phyloP scores from a whole-genome alignment of 176 grass and related monocot genomes.

The Miscanthus lutarioriparius region DNA sequence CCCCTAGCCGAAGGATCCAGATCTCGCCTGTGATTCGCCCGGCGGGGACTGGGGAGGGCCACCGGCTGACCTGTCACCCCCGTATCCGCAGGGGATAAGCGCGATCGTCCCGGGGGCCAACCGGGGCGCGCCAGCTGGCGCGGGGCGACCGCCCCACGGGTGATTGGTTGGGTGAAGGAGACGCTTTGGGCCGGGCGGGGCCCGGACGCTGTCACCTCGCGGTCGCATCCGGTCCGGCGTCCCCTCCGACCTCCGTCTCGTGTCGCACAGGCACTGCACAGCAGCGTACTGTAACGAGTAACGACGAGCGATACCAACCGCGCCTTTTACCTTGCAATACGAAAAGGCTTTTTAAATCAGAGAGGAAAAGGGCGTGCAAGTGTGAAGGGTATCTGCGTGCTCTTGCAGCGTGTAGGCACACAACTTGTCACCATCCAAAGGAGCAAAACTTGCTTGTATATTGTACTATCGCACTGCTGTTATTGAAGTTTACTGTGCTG shows the following conservation, averaged over 20 bases:
- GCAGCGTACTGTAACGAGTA: background rate
- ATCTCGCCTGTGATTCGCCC: conserved; percentile 9
- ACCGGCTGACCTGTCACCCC: conserved; percentile 28
- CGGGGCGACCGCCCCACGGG: background rate
- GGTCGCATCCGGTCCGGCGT: background rate
- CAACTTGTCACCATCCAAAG: background rate
- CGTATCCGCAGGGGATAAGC: conserved; percentile 37
- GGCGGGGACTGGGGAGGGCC: no score
- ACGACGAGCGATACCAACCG: conserved; percentile 1
- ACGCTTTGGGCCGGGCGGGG: background rate
- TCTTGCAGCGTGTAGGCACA: background rate
- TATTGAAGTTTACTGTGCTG: no score
- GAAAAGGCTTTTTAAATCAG: background rate
- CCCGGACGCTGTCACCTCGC: background rate
- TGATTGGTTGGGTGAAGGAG: background rate
- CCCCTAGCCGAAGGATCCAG: conserved; percentile 17
- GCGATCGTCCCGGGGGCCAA: background rate
- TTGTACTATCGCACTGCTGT: no score
- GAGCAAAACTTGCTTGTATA: background rate
- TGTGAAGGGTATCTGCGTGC: conserved; percentile 24
- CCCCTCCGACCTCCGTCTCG: background rate
- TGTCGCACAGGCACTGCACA: conserved; percentile 5
- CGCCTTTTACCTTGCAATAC: background rate
- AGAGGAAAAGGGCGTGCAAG: background rate
- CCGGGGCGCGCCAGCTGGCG: conserved; percentile 1